Evolutionary conservation across 257 asterid genomes (phyloP).

Genomic region (Nicotiana benthamiana): DNA sequence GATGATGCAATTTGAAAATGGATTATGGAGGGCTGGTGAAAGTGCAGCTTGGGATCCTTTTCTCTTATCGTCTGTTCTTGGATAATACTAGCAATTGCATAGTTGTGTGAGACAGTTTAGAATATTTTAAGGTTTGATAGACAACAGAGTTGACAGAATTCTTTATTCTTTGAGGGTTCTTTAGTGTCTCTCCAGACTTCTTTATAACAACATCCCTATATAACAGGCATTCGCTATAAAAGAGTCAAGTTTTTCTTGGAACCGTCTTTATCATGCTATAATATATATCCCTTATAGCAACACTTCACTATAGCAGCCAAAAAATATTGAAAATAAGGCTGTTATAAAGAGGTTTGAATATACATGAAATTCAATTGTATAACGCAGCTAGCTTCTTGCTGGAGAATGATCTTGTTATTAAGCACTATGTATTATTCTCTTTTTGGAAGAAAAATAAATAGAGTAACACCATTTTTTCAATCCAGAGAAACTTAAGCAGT

Average conservation of each 20-base stretch:
- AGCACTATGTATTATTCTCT: neutral
- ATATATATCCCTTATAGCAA: too few relatives aligned
- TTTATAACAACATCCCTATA: too few relatives aligned
- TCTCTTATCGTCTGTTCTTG: constrained; percentile 45
- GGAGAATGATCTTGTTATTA: neutral
- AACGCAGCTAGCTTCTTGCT: neutral
- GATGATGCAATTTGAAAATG: constrained; percentile 34
- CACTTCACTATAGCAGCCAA: too few relatives aligned
- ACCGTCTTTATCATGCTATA: too few relatives aligned
- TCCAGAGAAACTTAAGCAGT: neutral
- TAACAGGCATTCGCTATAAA: too few relatives aligned
- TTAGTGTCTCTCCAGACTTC: neutral
- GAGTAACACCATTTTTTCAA: neutral
- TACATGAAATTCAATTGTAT: too few relatives aligned
- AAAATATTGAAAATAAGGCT: too few relatives aligned
- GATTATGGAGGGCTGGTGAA: constrained; percentile 33
- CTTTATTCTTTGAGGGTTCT: constrained; percentile 6
- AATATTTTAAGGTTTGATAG: neutral
- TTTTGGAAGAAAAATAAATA: too few relatives aligned
- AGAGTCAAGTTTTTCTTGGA: too few relatives aligned
- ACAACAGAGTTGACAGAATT: constrained; percentile 1
- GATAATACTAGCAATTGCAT: constrained; percentile 1
- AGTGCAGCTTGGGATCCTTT: constrained; percentile 52
- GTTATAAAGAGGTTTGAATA: too few relatives aligned
- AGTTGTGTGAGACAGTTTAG: neutral